Evolutionary conservation across 768 basidiomycete species (phyloP).

Genomic region (Tulasnella sp.): DNA sequence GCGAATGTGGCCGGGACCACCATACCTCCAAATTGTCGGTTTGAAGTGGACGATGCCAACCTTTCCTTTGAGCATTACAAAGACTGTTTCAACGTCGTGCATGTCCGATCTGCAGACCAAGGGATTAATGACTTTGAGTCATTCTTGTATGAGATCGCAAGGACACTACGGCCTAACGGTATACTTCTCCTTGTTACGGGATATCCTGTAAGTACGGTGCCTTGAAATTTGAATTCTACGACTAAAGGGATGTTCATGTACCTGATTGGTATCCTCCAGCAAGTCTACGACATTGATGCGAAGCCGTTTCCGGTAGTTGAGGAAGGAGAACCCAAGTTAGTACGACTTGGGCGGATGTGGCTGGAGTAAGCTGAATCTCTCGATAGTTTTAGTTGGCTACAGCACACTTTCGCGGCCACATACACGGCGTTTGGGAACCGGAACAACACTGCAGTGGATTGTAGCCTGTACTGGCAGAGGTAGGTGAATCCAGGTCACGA

Average conservation of each 20-base stretch:
- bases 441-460: constrained; percentile 9
- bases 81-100: constrained; percentile 26
- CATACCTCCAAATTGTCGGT: constrained; percentile 17
- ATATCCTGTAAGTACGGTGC: not conserved
- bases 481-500: not conserved
- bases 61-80: constrained; percentile 24
- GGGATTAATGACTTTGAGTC: constrained; percentile 23
- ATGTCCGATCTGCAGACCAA: constrained; percentile 24
- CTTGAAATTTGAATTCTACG: not conserved
- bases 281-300: constrained; percentile 13
- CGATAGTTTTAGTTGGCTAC: constrained; percentile 20
- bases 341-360: not conserved
- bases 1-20: not conserved
- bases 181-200: constrained; percentile 26
- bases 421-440: constrained; percentile 12
- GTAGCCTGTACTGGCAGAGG: constrained; percentile 9
- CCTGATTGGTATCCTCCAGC: not conserved
- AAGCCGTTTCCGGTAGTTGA: constrained; percentile 20
- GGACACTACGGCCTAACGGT: constrained; percentile 25
- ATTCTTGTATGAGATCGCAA: constrained; percentile 27
- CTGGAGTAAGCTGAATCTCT: not conserved
- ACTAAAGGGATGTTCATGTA: not conserved
- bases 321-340: constrained; percentile 15
- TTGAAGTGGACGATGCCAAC: constrained; percentile 26
- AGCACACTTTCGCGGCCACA: not conserved